Base-by-base conservation (phyloP, 2,329 filamentous ascomycete species). In the Alternaria dauci region DNA sequence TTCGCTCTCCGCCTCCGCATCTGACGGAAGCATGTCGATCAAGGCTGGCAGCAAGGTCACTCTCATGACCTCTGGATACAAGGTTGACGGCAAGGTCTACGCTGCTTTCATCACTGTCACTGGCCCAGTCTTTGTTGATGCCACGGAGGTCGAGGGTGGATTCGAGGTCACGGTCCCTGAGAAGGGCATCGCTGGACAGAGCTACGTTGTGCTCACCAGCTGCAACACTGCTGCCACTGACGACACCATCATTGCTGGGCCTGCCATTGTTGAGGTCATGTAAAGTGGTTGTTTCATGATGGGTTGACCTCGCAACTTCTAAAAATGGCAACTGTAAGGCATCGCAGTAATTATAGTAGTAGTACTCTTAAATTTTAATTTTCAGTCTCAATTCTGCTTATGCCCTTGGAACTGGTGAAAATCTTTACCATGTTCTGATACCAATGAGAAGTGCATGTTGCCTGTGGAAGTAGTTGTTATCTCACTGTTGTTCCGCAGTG, bases 1-100 rank as follows among this genome's bases (percentile, higher is more conserved):
- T 5, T 62, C 72, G 12, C 78, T 89, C 4, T 61, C 65, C 8
- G 65, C 67, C 2, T 58, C 59, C 20, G 63, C 63, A 23, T 58
- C 48, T 11, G 65, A 69, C 28, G 52, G 16, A 8, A 55, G 38
- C 32, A 42, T 53, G 55, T 39, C 59, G 28, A 65, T 72, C 44
- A 65, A 65, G 56, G 50, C 44, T 6, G 65, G 65, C 5, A 65
- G 62, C 14, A 71, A 60, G 8, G 47, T 72, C 6, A 57, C 58
- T 43, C 52, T 71, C 7, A 32, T 44, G 26, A 67, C 66, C 39
- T 51, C 59, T 2, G 67, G 56, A 41, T 70, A 69, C 59, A 66
- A 64, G 58, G 42, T 72, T 8, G 53, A 70, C 48, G 70, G 70
- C 9, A 54, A 52, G 16, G 67, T 72, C 5, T 72, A 72, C 52